phyloP scores from a whole-genome alignment of 2,329 filamentous ascomycete species.

The Sporothrix brasiliensis region DNA sequence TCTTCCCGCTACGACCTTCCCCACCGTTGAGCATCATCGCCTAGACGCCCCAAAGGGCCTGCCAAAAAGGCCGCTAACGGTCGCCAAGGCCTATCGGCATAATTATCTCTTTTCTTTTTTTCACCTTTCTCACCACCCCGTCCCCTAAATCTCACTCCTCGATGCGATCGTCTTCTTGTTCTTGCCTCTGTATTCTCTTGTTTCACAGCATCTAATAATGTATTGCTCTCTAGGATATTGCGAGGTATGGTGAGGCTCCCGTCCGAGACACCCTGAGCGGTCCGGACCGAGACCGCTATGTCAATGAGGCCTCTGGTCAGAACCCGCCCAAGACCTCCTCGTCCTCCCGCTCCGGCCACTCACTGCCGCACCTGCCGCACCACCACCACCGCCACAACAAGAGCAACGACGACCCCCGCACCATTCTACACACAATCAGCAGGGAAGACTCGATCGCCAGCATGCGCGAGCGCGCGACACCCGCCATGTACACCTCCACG shows the following conservation, averaged over 20 bases:
- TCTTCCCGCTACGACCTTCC: constrained; percentile 24
- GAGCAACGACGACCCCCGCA: constrained; percentile 67
- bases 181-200: constrained; percentile 22
- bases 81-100: not conserved
- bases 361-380: constrained; percentile 66
- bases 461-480: constrained; percentile 55
- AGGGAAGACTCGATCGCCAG: constrained; percentile 70
- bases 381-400: constrained; percentile 65
- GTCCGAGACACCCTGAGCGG: constrained; percentile 70
- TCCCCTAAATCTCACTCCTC: not conserved
- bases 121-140: constrained; percentile 12
- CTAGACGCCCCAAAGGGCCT: not conserved
- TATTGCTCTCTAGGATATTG: constrained; percentile 63
- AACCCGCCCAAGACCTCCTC: constrained; percentile 64
- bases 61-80: not conserved
- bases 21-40: constrained; percentile 19
- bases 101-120: constrained; percentile 17
- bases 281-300: constrained; percentile 69
- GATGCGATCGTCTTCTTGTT: not conserved
- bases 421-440: constrained; percentile 71
- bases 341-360: constrained; percentile 61
- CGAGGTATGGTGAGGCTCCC: constrained; percentile 75
- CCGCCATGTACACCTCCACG: constrained; percentile 48
- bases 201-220: constrained; percentile 1
- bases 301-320: constrained; percentile 52